A percentile compares a stretch with the other conserved stretches of the same genome.
Evolutionary conservation across 441 rosid species (phyloP).

Genomic region (Gossypium lobatum): DNA sequence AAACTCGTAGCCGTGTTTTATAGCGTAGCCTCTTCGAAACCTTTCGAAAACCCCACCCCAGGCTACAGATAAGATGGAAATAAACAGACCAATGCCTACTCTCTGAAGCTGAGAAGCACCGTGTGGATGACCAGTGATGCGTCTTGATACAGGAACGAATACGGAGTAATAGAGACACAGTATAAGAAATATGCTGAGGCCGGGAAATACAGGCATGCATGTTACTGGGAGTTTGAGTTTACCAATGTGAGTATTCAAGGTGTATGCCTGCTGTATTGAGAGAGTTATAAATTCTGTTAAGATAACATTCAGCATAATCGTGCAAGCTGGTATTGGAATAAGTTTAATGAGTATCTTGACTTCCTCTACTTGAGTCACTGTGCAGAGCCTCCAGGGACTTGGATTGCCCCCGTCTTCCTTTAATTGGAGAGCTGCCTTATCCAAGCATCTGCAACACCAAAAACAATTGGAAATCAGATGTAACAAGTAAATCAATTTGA

Average conservation of each 20-base stretch:
- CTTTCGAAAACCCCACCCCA: slow-evolving; percentile 80
- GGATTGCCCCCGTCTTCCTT: slow-evolving; percentile 71
- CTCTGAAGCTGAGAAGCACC: slow-evolving; percentile 97
- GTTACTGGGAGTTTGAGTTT: slow-evolving; percentile 78
- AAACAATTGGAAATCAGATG: background rate
- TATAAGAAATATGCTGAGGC: slow-evolving; percentile 73
- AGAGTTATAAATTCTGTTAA: slow-evolving; percentile 84
- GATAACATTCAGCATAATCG: slow-evolving; percentile 55
- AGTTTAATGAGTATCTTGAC: slow-evolving; percentile 76
- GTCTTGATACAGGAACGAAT: slow-evolving; percentile 66
- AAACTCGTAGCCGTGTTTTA: slow-evolving; percentile 46
- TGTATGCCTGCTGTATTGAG: slow-evolving; percentile 86
- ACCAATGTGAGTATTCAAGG: slow-evolving; percentile 70
- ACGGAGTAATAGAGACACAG: slow-evolving; percentile 66
- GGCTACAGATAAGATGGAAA: slow-evolving; percentile 59
- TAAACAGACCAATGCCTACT: slow-evolving; percentile 78
- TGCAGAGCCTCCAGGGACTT: slow-evolving; percentile 85
- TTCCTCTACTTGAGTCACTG: slow-evolving; percentile 95
- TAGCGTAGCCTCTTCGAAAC: slow-evolving; percentile 68
- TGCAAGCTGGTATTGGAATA: slow-evolving; percentile 76
- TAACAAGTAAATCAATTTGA: background rate
- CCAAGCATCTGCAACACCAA: slow-evolving; percentile 55
- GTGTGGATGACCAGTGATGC: slow-evolving; percentile 77
- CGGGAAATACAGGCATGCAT: slow-evolving; percentile 91
- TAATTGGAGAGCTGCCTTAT: slow-evolving; percentile 81